Evolutionary conservation across 768 basidiomycete species (phyloP).

Genomic region (Lactifluus hygrophoroides): DNA sequence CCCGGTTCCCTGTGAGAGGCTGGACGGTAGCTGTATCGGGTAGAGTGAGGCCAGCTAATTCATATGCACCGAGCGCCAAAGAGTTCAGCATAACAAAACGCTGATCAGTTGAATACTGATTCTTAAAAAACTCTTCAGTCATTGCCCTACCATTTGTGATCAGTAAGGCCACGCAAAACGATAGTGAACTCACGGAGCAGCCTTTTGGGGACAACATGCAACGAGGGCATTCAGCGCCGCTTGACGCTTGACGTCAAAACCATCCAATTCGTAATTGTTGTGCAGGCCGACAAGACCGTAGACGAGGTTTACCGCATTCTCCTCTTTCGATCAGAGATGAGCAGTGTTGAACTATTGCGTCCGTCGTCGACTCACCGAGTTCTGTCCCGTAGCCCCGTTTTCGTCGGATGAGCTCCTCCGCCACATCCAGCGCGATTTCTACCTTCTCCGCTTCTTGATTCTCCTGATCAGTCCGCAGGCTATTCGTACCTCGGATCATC

Average conservation of each 20-base stretch:
- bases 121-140: constrained; percentile 90
- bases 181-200: constrained; percentile 61
- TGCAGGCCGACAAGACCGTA: constrained; percentile 66
- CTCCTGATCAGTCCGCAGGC: constrained; percentile 42
- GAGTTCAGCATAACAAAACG: constrained; percentile 81
- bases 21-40: constrained; percentile 24
- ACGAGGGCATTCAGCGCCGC: constrained; percentile 72
- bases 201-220: constrained; percentile 64
- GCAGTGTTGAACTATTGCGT: neutral
- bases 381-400: constrained; percentile 85
- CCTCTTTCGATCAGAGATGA: constrained; percentile 43
- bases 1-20: constrained; percentile 28
- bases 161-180: neutral
- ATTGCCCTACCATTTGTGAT: constrained; percentile 44
- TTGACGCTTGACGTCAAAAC: constrained; percentile 70
- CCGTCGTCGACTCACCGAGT: constrained; percentile 48
- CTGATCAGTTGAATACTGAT: constrained; percentile 84
- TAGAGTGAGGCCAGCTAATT: constrained; percentile 51
- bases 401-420: constrained; percentile 75
- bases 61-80: constrained; percentile 77
- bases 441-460: constrained; percentile 64
- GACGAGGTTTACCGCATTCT: constrained; percentile 80
- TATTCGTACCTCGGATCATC: constrained; percentile 57
- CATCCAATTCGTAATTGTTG: constrained; percentile 77
- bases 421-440: constrained; percentile 72